phyloP scores from a whole-genome alignment of 2,329 filamentous ascomycete species.

The Pseudocercospora fuligena region DNA sequence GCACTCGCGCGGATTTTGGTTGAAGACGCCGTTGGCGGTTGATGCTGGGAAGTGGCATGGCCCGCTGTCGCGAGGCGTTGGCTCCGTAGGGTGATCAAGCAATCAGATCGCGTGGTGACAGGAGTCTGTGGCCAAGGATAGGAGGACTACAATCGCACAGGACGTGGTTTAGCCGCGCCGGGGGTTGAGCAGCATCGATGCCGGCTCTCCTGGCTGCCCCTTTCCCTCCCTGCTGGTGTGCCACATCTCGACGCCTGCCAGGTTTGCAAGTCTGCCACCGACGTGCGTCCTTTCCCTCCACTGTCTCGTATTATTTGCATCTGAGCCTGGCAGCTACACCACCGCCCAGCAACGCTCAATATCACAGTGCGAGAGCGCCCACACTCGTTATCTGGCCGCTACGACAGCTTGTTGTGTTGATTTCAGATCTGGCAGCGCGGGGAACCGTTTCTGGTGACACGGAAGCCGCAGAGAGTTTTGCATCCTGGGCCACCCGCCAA shows the following conservation, averaged over 20 bases:
- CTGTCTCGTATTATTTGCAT: constrained; percentile 23
- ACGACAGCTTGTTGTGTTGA: background rate
- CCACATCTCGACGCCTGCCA: constrained; percentile 3
- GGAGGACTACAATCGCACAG: background rate
- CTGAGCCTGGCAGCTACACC: background rate
- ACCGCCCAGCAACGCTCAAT: background rate
- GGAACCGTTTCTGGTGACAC: background rate
- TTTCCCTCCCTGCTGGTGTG: constrained; percentile 13
- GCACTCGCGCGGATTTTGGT: constrained; percentile 9
- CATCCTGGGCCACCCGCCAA: constrained; percentile 30
- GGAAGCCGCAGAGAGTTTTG: background rate
- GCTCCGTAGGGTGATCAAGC: constrained; percentile 12
- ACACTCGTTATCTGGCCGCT: background rate
- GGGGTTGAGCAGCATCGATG: background rate
- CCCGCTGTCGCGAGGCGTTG: constrained; percentile 8
- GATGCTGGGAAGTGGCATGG: constrained; percentile 2
- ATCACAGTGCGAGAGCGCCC: background rate
- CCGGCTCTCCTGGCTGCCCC: constrained; percentile 12
- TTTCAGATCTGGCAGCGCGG: background rate
- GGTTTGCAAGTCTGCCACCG: constrained; percentile 12
- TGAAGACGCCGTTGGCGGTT: constrained; percentile 14
- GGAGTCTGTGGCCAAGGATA: constrained; percentile 8
- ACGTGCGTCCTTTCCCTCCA: constrained; percentile 22
- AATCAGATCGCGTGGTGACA: constrained; percentile 10
- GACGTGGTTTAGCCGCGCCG: constrained; percentile 18